Evolutionary conservation across 2,329 filamentous ascomycete genomes (phyloP).

Genomic region (Lizonia empirigonia): DNA sequence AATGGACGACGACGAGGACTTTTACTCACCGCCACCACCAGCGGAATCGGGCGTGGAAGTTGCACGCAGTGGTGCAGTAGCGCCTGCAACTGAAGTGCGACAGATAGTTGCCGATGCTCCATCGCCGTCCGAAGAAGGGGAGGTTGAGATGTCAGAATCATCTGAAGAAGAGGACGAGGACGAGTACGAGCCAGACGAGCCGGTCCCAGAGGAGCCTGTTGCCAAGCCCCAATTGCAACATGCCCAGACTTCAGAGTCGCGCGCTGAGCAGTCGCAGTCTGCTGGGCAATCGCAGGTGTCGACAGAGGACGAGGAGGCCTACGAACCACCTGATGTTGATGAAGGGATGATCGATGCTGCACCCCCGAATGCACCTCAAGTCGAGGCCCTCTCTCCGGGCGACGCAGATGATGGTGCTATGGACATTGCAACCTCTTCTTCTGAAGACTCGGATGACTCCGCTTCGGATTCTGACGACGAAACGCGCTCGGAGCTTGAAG

Average conservation of each 20-base stretch:
- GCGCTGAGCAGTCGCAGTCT: slow-evolving; percentile 12
- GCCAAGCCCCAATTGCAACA: slow-evolving; percentile 10
- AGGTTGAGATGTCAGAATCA: slow-evolving; percentile 45
- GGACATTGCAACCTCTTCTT: slow-evolving; percentile 42
- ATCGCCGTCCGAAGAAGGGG: slow-evolving; percentile 40
- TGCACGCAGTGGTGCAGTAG: neutral
- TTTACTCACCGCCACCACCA: slow-evolving; percentile 41
- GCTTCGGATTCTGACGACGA: slow-evolving; percentile 28
- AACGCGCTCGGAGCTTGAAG: slow-evolving; percentile 21
- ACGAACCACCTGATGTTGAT: slow-evolving; percentile 42
- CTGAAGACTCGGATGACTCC: slow-evolving; percentile 34
- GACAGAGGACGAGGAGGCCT: slow-evolving; percentile 38
- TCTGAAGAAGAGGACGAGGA: slow-evolving; percentile 36
- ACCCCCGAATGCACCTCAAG: neutral
- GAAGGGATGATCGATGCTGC: slow-evolving; percentile 21
- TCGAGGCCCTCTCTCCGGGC: slow-evolving; percentile 7
- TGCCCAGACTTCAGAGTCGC: slow-evolving; percentile 5
- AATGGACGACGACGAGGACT: slow-evolving; percentile 43
- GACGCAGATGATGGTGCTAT: slow-evolving; percentile 42
- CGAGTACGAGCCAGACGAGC: slow-evolving; percentile 43
- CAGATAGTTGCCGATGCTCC: slow-evolving; percentile 1
- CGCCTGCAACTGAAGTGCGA: slow-evolving; percentile 6
- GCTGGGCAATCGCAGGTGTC: slow-evolving; percentile 21
- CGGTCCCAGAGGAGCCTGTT: neutral
- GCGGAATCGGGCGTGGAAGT: neutral